phyloP scores from a whole-genome alignment of 257 asterid genomes.

The Solanum ossicruentum region DNA sequence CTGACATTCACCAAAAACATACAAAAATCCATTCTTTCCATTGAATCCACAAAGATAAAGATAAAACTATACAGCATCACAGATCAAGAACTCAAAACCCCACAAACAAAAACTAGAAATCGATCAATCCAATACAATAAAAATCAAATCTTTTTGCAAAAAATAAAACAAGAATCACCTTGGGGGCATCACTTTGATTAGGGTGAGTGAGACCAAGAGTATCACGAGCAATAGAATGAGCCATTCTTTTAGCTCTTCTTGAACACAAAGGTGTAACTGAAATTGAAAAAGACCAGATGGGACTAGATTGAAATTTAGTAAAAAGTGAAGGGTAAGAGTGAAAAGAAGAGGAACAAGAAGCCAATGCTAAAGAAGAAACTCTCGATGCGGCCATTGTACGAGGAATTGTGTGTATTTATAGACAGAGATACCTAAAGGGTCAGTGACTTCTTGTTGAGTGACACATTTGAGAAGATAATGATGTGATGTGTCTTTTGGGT shows the following conservation, averaged over 20 bases:
- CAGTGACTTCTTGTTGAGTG: background rate
- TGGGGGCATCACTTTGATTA: conserved; percentile 15
- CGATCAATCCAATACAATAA: background rate
- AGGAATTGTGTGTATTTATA: background rate
- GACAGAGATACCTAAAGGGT: background rate
- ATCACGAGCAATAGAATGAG: conserved; percentile 27
- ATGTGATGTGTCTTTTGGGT: background rate
- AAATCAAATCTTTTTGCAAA: background rate
- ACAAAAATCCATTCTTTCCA: background rate
- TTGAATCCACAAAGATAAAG: background rate
- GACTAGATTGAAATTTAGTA: conserved; percentile 14
- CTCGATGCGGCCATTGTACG: conserved; percentile 23
- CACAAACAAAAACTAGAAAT: background rate
- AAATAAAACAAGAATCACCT: conserved; percentile 4
- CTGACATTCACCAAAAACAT: background rate
- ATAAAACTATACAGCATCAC: background rate
- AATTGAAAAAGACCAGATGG: conserved; percentile 11
- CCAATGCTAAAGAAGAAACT: conserved; percentile 1
- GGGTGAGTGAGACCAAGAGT: conserved; percentile 43
- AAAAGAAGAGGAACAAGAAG: background rate
- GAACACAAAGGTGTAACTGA: conserved; percentile 16
- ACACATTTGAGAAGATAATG: background rate
- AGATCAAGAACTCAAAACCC: background rate
- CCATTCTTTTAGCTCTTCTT: conserved; percentile 25
- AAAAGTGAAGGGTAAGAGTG: conserved; percentile 5